Evolutionary conservation across 208 protist genomes (phyloP).

Genomic region (Trypanosoma platydactyli): DNA sequence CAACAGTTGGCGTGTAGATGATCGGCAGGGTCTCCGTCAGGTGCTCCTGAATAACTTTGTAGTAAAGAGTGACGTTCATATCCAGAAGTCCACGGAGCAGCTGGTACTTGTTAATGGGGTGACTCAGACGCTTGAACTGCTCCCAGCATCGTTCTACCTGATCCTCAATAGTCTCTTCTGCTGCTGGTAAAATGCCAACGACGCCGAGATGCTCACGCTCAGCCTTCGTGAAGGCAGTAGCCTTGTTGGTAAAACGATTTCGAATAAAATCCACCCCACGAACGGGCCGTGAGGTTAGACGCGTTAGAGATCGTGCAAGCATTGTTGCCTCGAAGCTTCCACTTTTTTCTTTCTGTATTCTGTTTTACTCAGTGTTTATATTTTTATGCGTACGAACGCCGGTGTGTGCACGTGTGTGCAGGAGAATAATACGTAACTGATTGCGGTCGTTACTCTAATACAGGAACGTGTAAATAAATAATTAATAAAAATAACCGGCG

Average conservation of each 20-base stretch:
- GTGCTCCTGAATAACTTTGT: conserved; percentile 41
- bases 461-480: no score
- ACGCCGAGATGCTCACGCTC: conserved; percentile 61
- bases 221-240: conserved; percentile 53
- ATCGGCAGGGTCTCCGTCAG: conserved; percentile 51
- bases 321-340: conserved; percentile 9
- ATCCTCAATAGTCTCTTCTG: conserved; percentile 48
- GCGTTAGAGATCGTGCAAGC: conserved; percentile 33
- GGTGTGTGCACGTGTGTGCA: no score
- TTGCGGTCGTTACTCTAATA: no score
- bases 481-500: no score
- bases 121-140: conserved; percentile 38
- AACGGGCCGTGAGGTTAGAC: conserved; percentile 22
- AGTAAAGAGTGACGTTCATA: conserved; percentile 52
- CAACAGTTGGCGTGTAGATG: conserved; percentile 80
- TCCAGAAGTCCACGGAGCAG: conserved; percentile 45
- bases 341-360: conserved; percentile 12
- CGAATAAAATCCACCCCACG: conserved; percentile 67
- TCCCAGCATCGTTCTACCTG: conserved; percentile 47
- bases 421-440: no score
- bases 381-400: conserved; percentile 1
- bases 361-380: conserved; percentile 11
- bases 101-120: conserved; percentile 51
- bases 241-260: conserved; percentile 63
- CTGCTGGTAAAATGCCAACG: conserved; percentile 50